phyloP scores from a whole-genome alignment of 768 basidiomycete species.

The Suillus placidus region DNA sequence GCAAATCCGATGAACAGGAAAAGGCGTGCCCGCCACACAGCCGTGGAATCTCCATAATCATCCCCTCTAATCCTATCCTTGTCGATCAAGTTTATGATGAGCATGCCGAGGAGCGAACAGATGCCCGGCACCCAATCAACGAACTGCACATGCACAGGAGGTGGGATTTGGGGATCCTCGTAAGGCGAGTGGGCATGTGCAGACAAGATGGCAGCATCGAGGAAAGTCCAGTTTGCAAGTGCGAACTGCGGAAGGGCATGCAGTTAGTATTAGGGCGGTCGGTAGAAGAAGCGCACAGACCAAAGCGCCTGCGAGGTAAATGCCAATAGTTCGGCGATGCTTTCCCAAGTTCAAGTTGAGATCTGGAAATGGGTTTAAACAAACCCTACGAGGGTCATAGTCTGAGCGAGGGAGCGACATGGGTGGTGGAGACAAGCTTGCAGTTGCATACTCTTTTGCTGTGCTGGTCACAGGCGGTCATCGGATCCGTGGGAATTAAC shows the following conservation, averaged over 20 bases:
- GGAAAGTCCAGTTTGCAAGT: conserved; percentile 90
- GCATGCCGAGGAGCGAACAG: conserved; percentile 88
- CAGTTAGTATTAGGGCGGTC: conserved; percentile 3
- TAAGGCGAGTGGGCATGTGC: conserved; percentile 80
- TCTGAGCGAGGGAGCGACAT: conserved; percentile 71
- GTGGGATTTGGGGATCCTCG: conserved; percentile 66
- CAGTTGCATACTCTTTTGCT: background rate
- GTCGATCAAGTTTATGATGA: conserved; percentile 93
- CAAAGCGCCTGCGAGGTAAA: conserved; percentile 89
- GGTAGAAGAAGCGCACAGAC: conserved; percentile 54
- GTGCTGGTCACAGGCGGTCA: background rate
- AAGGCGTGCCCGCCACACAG: conserved; percentile 90
- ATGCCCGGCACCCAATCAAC: conserved; percentile 97
- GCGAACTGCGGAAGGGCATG: conserved; percentile 67
- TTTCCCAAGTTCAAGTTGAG: conserved; percentile 71
- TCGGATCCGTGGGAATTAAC: background rate
- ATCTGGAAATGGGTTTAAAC: conserved; percentile 84
- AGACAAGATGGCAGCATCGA: conserved; percentile 91
- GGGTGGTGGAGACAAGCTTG: conserved; percentile 14
- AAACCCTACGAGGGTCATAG: conserved; percentile 88
- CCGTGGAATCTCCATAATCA: conserved; percentile 79
- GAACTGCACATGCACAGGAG: conserved; percentile 83
- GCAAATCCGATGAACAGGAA: conserved; percentile 96
- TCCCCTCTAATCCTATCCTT: conserved; percentile 85
- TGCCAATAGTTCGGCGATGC: conserved; percentile 80